phyloP scores from a whole-genome alignment of 768 basidiomycete genomes.

The Pisolithus orientalis region DNA sequence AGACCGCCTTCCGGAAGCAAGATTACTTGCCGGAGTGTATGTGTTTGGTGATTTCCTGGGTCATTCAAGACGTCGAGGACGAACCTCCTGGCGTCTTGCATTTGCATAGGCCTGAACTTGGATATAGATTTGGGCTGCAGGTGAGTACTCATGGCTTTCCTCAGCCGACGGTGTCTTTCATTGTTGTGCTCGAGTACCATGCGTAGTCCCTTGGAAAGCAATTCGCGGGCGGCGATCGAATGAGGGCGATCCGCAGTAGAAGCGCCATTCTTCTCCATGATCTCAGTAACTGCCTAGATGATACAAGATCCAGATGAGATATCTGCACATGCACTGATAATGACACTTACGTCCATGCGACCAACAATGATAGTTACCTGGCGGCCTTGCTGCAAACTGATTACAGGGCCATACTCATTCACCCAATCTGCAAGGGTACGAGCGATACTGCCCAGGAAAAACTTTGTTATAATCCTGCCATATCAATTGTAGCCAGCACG shows the following conservation, averaged over 20 bases:
- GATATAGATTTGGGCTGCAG: constrained; percentile 43
- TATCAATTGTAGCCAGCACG: not conserved
- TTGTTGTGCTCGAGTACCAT: constrained; percentile 44
- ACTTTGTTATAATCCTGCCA: not conserved
- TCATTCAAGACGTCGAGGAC: constrained; percentile 26
- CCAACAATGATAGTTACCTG: constrained; percentile 14
- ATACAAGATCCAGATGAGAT: not conserved
- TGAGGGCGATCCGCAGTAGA: constrained; percentile 43
- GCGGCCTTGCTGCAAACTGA: constrained; percentile 44
- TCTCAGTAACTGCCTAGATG: constrained; percentile 43
- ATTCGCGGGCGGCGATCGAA: constrained; percentile 46
- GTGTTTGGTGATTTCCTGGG: constrained; percentile 32
- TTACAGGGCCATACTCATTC: constrained; percentile 52
- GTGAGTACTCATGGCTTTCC: constrained; percentile 48
- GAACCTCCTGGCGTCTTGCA: constrained; percentile 23
- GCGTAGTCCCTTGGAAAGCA: constrained; percentile 46
- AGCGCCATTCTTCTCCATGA: constrained; percentile 55
- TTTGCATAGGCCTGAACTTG: constrained; percentile 38
- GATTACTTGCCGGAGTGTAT: constrained; percentile 42
- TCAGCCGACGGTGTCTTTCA: constrained; percentile 48
- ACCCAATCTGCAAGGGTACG: constrained; percentile 44
- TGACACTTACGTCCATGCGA: constrained; percentile 13
- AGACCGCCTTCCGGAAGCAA: constrained; percentile 7
- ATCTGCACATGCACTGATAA: not conserved
- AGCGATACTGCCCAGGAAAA: constrained; percentile 7